Conservation (phyloP, 2,329 filamentous ascomycete genomes). For the Colletotrichum horii region DNA sequence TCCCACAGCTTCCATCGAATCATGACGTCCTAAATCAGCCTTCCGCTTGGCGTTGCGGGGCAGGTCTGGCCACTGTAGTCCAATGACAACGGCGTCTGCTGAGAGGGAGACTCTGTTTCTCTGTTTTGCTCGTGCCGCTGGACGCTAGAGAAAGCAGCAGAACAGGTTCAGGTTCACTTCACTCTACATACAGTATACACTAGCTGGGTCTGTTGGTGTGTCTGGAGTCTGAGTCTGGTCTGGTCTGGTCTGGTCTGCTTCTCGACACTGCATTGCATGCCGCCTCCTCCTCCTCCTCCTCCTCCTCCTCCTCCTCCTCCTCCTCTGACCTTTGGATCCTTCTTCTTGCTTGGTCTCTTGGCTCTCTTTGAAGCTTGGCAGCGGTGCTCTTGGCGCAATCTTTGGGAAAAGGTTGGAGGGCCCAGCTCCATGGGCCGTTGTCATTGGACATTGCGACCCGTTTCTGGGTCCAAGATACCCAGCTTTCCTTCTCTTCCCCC, state of each 20-base stretch:
- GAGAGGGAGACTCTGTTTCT: background rate
- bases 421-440: background rate
- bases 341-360: background rate
- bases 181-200: background rate
- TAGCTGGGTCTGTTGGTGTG: background rate
- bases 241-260: background rate
- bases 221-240: background rate
- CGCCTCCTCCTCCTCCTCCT: background rate
- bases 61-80: background rate
- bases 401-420: background rate
- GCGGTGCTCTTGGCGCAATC: background rate
- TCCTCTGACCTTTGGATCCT: background rate
- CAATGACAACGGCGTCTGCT: background rate
- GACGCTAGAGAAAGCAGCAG: background rate
- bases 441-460: background rate
- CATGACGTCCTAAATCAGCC: conserved; percentile 12
- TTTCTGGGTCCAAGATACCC: background rate
- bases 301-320: background rate
- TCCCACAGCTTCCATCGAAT: background rate
- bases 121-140: background rate
- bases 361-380: background rate
- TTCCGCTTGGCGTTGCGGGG: conserved; percentile 10
- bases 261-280: background rate
- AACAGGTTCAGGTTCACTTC: background rate
- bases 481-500: background rate